Base-by-base conservation (phyloP, 768 basidiomycete genomes). In the Exsudoporus frostii region DNA sequence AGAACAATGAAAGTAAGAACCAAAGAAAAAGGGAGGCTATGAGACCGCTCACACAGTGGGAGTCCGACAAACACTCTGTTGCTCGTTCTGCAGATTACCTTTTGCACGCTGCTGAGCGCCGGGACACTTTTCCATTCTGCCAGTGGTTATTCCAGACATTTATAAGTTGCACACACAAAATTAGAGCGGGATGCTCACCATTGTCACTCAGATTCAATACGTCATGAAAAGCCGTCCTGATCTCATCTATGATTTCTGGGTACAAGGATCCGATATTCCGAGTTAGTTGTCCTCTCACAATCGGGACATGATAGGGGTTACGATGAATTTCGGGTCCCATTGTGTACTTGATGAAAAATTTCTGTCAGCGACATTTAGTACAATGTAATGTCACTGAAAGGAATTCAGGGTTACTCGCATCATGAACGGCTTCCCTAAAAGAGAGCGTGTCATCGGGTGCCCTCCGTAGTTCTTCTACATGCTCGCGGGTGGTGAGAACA, bases 21-120 rank as follows among this genome's bases (percentile, higher is more conserved):
- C 29, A 30, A 30, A 25, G 25, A 25, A 25, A n/a, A 30, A 30
- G 29, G 29, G 29, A 11, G 10, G 11, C 29, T 10, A 11, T 0
- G 77, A 48, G 11, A 24, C 9, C 11, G 9, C 24, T 17, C 45
- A 79, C 81, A 82, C 6, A 77, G 42, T 3, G 79, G 79, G 30
- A 73, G 62, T 0, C 81, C 82, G 8, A 82, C 75, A 50, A 83
- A 78, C 1, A 74, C 46, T 6, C 82, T 73, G 55, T 77, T 79
- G 43, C 63, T 75, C 4, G 70, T 64, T 36, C 77, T 71, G 30
- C 71, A 68, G 53, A 34, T 7, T 17, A 34, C 33, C 15, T 34
- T 34, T 34, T 34, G 33, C 15, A 34, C 4, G 33, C 33, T 58
- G 1, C 66, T 57, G 9, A 69, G 27, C 4, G 58, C 67, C 0